These are phyloP conservation scores for Globisporangium mamillatum DNA, from an alignment of 352 stramenopile genomes.

Conservation along the genomic window DNA sequence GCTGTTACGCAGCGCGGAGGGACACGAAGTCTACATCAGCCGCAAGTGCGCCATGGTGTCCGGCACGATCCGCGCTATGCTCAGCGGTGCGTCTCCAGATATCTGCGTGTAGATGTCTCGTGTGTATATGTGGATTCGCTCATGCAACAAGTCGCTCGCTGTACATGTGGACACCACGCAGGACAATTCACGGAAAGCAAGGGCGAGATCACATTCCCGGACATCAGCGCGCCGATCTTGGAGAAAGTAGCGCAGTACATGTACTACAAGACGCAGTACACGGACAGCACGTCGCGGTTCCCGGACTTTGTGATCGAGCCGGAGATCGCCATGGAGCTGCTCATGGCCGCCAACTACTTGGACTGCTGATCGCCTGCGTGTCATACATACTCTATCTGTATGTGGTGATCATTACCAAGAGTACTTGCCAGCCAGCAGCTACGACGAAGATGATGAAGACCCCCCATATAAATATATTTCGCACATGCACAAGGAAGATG, in stretches of 20 bases:
- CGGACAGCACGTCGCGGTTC: conserved; percentile 92
- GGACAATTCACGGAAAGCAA: conserved; percentile 92
- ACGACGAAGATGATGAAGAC: not conserved
- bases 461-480: not conserved
- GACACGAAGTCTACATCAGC: conserved; percentile 94
- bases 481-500: not conserved
- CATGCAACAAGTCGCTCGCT: not conserved
- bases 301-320: conserved; percentile 98
- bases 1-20: conserved; percentile 78
- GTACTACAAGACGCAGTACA: conserved; percentile 98
- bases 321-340: conserved; percentile 95
- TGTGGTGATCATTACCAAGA: not conserved
- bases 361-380: conserved; percentile 70
- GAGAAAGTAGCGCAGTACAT: conserved; percentile 98
- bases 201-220: conserved; percentile 96
- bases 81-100: conserved; percentile 80
- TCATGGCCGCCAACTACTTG: conserved; percentile 98
- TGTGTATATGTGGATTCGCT: not conserved
- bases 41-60: conserved; percentile 93
- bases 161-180: conserved; percentile 17
- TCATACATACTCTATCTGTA: not conserved
- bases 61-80: conserved; percentile 96
- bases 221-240: conserved; percentile 94
- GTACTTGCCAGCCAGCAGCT: not conserved
- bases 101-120: conserved; percentile 2